Base-by-base conservation (phyloP, 306 rosid species). In the Vigna mungo region DNA sequence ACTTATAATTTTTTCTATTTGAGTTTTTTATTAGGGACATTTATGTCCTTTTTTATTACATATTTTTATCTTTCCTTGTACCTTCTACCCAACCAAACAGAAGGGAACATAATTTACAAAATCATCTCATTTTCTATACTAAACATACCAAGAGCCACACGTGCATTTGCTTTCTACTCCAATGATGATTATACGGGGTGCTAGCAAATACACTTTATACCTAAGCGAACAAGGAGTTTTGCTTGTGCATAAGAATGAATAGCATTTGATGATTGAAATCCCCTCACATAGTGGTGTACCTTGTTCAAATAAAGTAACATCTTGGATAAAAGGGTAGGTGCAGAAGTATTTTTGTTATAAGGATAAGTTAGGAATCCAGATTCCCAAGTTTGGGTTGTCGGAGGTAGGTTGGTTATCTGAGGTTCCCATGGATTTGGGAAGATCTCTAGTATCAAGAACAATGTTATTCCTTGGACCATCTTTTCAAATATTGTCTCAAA, bases 391-490 rank as follows among this genome's bases (percentile, higher is more conserved):
- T 23, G 63, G 63, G 7, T 23, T 53, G 27, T 53, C 25, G 18
- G 10, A 51, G 55, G 3, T 51, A 51, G 36, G 63, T 56, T 56
- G 15, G 36, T 56, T 23, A 56, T 56, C 36, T 10, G 30, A 10
- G 62, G n/a, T 16, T 23, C 36, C 64, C 64, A 58, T 58, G 64
- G 9, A 13, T 25, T 56, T 15, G 30, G 37, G 64, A 58, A 58
- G 37, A 25, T 58, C 17, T 58, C 37, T 58, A 36, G 25, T 58
- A 30, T 60, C 66, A 17, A 60, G 66, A 60, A 60, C 66, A 27
- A 5, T 32, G 25, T 23, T 15, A 56, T 34, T 69, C 66, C 59
- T 60, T 61, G 73, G 61, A 23, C 53, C n/a, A 67, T 47, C 49
- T 54, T 56, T 47, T 66, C 36, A 67, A 18, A 37, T 53, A 47